A percentile compares a stretch with the other conserved stretches of the same genome.
These are phyloP conservation scores for Phylloporus rhodoxanthus DNA, from an alignment of 768 basidiomycete genomes.

Conservation along the genomic window DNA sequence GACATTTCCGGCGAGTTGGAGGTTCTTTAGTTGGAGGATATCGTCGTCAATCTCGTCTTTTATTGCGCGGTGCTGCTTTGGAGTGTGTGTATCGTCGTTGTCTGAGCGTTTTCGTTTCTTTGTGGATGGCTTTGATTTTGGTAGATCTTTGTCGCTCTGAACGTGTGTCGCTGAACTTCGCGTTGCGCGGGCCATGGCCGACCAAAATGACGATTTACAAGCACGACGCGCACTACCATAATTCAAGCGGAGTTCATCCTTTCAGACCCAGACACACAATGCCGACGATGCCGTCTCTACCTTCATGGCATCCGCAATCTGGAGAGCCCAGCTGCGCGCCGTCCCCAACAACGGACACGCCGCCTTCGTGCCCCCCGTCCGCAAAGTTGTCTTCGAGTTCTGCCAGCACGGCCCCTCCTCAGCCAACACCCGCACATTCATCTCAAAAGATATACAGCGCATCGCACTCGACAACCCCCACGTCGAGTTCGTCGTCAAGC, in stretches of 20 bases:
- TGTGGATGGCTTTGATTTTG: constrained; percentile 28
- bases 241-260: constrained; percentile 10
- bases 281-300: constrained; percentile 2
- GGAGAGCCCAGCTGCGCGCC: constrained; percentile 48
- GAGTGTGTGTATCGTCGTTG: constrained; percentile 42
- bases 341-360: constrained; percentile 68
- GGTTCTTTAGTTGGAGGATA: too few relatives aligned
- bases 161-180: constrained; percentile 47
- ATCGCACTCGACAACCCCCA: constrained; percentile 73
- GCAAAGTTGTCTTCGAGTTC: constrained; percentile 85
- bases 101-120: constrained; percentile 69
- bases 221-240: constrained; percentile 14
- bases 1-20: constrained; percentile 39
- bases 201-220: constrained; percentile 24
- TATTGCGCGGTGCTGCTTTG: constrained; percentile 43
- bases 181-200: constrained; percentile 69
- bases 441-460: constrained; percentile 54
- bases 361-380: constrained; percentile 68
- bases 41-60: constrained; percentile 31
- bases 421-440: constrained; percentile 60
- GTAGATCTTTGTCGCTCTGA: constrained; percentile 33
- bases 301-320: constrained; percentile 36
- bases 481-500: constrained; percentile 78
- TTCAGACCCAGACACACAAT: constrained; percentile 27
- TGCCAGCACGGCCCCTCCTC: constrained; percentile 82